Conservation (phyloP, 176 grass and related monocot genomes). For the Themeda triandra region DNA sequence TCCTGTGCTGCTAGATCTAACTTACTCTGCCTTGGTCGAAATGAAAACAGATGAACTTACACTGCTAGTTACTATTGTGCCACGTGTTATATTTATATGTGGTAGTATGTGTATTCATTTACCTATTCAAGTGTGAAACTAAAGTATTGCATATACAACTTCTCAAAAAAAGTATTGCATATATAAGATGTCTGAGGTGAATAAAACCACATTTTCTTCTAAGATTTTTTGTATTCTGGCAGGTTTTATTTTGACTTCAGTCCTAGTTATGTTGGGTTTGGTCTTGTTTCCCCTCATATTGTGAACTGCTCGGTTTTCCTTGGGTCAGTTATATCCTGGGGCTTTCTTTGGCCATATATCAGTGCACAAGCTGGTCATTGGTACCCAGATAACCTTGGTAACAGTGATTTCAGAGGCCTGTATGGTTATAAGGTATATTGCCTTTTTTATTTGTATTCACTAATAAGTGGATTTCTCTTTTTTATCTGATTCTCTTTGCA, state of each 20-base stretch:
- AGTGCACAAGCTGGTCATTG: constrained; percentile 35
- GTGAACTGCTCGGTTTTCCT: constrained; percentile 53
- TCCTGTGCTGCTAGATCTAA: background rate
- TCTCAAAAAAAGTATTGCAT: background rate
- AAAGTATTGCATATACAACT: background rate
- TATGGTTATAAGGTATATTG: constrained; percentile 49
- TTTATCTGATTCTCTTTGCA: background rate
- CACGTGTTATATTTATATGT: background rate
- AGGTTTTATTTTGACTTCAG: constrained; percentile 55
- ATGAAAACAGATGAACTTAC: constrained; percentile 10
- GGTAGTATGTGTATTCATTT: background rate
- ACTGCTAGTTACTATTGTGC: background rate
- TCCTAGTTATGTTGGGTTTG: constrained; percentile 58
- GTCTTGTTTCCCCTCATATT: constrained; percentile 48
- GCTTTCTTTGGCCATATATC: constrained; percentile 53
- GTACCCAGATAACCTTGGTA: constrained; percentile 51
- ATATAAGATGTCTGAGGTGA: background rate
- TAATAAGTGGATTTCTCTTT: background rate
- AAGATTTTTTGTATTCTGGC: background rate
- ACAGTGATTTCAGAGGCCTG: constrained; percentile 47
- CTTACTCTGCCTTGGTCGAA: background rate
- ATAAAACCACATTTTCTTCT: background rate
- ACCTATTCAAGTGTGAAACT: background rate
- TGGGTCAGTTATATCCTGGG: constrained; percentile 46
- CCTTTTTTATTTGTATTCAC: background rate